These are phyloP conservation scores for Lentinus brumalis DNA, from an alignment of 768 basidiomycete genomes.

Conservation along the genomic window DNA sequence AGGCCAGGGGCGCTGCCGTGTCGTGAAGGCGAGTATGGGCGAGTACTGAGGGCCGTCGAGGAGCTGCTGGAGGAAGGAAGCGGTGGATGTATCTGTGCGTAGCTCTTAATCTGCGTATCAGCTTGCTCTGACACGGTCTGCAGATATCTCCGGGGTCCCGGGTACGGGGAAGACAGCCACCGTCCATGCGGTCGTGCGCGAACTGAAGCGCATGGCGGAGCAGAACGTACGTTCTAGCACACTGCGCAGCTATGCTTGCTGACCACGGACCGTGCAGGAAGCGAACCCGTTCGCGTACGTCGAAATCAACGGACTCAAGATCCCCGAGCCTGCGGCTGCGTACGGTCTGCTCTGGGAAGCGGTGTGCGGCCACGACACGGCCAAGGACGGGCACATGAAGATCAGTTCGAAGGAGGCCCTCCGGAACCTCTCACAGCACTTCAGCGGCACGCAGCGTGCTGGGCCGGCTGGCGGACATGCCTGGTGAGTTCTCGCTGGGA, in stretches of 20 bases:
- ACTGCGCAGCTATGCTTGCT: no score
- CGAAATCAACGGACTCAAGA: conserved; percentile 87
- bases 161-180: conserved; percentile 99
- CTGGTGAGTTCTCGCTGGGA: conserved; percentile 73
- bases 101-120: neutral
- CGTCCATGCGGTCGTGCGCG: conserved; percentile 88
- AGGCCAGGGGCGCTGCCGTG: conserved; percentile 90
- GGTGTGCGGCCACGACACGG: conserved; percentile 76
- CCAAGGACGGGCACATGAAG: conserved; percentile 61
- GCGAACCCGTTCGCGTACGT: conserved; percentile 93
- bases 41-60: conserved; percentile 74
- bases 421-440: conserved; percentile 75
- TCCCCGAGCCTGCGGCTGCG: conserved; percentile 89
- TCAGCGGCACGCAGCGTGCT: conserved; percentile 59
- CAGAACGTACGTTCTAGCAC: conserved; percentile 71
- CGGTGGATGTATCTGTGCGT: conserved; percentile 93
- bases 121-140: neutral
- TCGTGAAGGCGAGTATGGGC: conserved; percentile 80
- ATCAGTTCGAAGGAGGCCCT: conserved; percentile 82
- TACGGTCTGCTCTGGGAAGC: conserved; percentile 93
- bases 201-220: conserved; percentile 87
- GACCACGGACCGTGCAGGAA: conserved; percentile 57
- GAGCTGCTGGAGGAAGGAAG: conserved; percentile 90
- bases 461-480: conserved; percentile 81
- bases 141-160: conserved; percentile 98